These are phyloP conservation scores for Naumovozyma baii DNA, from an alignment of 805 yeast genomes.

Conservation along the genomic window DNA sequence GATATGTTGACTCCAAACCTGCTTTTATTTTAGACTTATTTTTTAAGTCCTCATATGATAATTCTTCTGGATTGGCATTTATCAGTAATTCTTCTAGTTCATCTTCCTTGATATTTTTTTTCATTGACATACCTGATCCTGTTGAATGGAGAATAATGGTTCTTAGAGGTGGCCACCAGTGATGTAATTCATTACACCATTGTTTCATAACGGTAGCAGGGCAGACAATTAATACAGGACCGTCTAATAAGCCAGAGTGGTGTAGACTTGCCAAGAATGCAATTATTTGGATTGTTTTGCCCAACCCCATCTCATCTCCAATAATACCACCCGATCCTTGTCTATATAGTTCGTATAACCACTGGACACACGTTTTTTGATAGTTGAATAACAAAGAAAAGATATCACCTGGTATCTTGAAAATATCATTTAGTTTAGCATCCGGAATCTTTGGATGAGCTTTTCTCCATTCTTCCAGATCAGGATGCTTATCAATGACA, in stretches of 20 bases:
- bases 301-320: conserved; percentile 98
- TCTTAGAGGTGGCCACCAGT: conserved; percentile 96
- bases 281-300: conserved; percentile 88
- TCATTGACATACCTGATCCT: conserved; percentile 68
- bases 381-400: conserved; percentile 81
- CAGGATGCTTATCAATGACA: conserved; percentile 13
- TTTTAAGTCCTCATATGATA: conserved; percentile 34
- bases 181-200: conserved; percentile 94
- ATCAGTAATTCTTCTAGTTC: conserved; percentile 42
- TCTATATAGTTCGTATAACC: conserved; percentile 89
- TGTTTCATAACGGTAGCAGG: conserved; percentile 95
- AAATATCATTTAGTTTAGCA: conserved; percentile 60
- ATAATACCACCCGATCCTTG: conserved; percentile 91
- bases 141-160: conserved; percentile 82
- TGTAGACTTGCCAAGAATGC: conserved; percentile 87
- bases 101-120: conserved; percentile 33
- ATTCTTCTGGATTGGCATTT: conserved; percentile 32
- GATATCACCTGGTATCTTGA: conserved; percentile 81
- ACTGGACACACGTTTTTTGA: conserved; percentile 92
- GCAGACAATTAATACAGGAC: conserved; percentile 80
- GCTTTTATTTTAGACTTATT: conserved; percentile 22
- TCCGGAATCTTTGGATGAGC: conserved; percentile 75
- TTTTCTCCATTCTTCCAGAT: conserved; percentile 50
- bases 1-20: conserved; percentile 23
- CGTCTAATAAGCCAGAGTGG: conserved; percentile 61